phyloP scores from a whole-genome alignment of 2,329 filamentous ascomycete genomes.

The Boeremia exigua region DNA sequence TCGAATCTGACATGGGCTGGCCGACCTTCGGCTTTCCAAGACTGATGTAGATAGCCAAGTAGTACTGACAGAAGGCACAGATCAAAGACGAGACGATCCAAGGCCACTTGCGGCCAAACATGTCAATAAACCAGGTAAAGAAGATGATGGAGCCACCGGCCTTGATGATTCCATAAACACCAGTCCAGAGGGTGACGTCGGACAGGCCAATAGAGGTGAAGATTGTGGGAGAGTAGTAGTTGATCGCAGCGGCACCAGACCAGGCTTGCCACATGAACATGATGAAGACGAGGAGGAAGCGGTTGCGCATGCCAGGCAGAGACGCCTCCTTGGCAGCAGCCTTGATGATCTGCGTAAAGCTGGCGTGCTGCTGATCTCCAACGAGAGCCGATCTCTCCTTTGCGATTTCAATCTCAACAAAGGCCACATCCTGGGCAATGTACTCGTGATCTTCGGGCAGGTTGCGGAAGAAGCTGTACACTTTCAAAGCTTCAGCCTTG shows the following conservation, averaged over 20 bases:
- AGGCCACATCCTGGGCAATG: slow-evolving; percentile 74
- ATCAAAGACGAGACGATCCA: slow-evolving; percentile 45
- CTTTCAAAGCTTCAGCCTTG: slow-evolving; percentile 50
- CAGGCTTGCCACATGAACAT: slow-evolving; percentile 69
- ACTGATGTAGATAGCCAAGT: slow-evolving; percentile 65
- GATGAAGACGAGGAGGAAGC: slow-evolving; percentile 74
- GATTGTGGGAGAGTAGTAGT: slow-evolving; percentile 77
- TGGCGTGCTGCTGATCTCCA: slow-evolving; percentile 32
- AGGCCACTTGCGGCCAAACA: slow-evolving; percentile 58
- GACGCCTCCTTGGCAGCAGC: slow-evolving; percentile 40
- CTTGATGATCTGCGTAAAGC: slow-evolving; percentile 38
- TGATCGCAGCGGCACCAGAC: slow-evolving; percentile 55
- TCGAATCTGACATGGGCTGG: slow-evolving; percentile 37
- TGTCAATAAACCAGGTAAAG: slow-evolving; percentile 65
- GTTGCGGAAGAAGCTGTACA: slow-evolving; percentile 69
- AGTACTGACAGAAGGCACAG: slow-evolving; percentile 64
- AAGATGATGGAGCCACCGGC: not conserved
- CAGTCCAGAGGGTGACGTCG: slow-evolving; percentile 57
- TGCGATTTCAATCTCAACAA: slow-evolving; percentile 71
- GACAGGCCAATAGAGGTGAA: slow-evolving; percentile 70
- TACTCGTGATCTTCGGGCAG: slow-evolving; percentile 67
- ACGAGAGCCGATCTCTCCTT: slow-evolving; percentile 30
- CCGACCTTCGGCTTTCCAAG: slow-evolving; percentile 48
- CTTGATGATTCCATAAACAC: slow-evolving; percentile 65
- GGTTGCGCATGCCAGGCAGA: slow-evolving; percentile 55